Percentiles rank a stretch among this genome's conserved stretches.
phyloP scores from a whole-genome alignment of 2,329 filamentous ascomycete species.

The Cordyceps fumosorosea region DNA sequence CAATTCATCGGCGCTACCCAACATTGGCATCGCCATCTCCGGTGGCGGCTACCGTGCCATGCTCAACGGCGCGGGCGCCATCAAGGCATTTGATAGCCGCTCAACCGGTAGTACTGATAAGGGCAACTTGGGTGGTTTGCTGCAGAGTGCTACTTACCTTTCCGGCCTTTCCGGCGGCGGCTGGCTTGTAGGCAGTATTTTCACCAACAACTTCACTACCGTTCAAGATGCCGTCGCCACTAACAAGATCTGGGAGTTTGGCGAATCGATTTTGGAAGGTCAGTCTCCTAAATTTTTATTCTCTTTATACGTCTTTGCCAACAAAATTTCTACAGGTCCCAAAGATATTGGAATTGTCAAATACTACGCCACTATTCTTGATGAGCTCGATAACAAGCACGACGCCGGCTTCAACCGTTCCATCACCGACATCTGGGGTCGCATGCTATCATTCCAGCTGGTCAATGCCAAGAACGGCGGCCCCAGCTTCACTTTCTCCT shows the following conservation, averaged over 20 bases:
- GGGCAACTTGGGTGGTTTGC: constrained; percentile 70
- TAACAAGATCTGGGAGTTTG: constrained; percentile 33
- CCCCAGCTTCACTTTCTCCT: constrained; percentile 74
- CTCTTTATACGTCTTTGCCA: neutral
- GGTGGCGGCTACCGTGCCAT: constrained; percentile 82
- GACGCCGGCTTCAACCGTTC: constrained; percentile 46
- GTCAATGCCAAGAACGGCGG: constrained; percentile 71
- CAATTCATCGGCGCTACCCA: constrained; percentile 34
- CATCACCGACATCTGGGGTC: constrained; percentile 85
- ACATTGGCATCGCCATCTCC: constrained; percentile 69
- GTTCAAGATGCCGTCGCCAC: constrained; percentile 33
- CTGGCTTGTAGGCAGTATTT: constrained; percentile 80
- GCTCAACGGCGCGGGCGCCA: constrained; percentile 71
- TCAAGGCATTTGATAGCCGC: constrained; percentile 72
- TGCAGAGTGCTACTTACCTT: constrained; percentile 77
- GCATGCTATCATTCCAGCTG: constrained; percentile 79
- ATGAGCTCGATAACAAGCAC: constrained; percentile 30
- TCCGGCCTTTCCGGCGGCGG: constrained; percentile 75
- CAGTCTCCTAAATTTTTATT: neutral
- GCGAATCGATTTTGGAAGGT: constrained; percentile 35
- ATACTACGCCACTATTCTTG: constrained; percentile 33
- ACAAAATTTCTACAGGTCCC: constrained; percentile 22
- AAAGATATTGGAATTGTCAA: constrained; percentile 30
- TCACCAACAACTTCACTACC: constrained; percentile 75
- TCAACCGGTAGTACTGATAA: constrained; percentile 40